Evolutionary conservation across 306 rosid species (phyloP).

Genomic region (Ammopiptanthus mongolicus): DNA sequence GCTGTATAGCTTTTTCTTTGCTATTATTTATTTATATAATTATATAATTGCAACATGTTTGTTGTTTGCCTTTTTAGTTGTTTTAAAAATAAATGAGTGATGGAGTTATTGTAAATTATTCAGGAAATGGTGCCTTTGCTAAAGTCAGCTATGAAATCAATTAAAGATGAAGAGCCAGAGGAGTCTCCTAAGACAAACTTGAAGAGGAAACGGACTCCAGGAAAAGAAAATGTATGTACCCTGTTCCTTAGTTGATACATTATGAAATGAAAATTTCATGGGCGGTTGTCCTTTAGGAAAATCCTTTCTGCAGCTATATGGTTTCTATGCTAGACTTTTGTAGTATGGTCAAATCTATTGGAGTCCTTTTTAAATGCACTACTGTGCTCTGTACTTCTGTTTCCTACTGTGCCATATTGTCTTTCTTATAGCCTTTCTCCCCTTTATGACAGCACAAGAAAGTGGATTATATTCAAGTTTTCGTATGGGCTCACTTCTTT

Average conservation of each 20-base stretch:
- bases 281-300: not conserved
- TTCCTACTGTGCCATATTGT: not conserved
- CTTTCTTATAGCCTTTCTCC: not conserved
- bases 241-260: not conserved
- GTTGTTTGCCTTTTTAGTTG: not conserved
- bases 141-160: slow-evolving; percentile 42
- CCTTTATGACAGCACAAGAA: not conserved
- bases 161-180: slow-evolving; percentile 42
- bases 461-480: not conserved
- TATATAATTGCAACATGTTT: not conserved
- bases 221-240: slow-evolving; percentile 53
- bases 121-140: slow-evolving; percentile 46
- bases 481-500: not conserved
- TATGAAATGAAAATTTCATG: not conserved
- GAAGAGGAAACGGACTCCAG: slow-evolving; percentile 68
- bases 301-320: not conserved
- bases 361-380: not conserved
- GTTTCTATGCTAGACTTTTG: slow-evolving; percentile 4
- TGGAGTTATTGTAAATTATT: slow-evolving; percentile 12
- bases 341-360: not conserved
- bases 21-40: not conserved
- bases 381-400: not conserved
- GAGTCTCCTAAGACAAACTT: slow-evolving; percentile 50
- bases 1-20: slow-evolving; percentile 1
- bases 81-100: not conserved